Conservation (phyloP, 2,329 filamentous ascomycete genomes). For the Dactylellina cionopaga region DNA sequence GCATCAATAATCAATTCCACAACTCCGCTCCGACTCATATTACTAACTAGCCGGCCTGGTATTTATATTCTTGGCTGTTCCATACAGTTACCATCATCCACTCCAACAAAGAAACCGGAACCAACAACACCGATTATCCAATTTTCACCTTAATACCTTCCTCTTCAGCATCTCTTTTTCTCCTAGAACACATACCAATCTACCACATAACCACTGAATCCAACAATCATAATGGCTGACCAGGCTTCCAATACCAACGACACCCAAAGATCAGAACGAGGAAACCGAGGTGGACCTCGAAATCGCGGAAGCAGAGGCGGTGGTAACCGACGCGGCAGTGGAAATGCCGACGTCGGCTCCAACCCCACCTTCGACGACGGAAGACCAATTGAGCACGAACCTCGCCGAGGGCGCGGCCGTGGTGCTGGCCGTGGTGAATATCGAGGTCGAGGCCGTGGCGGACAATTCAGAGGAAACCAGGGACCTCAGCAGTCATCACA, state of each 20-base stretch:
- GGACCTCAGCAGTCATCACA: slow-evolving; percentile 26
- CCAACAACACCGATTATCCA: neutral
- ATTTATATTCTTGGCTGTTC: neutral
- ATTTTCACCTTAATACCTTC: too few species aligned
- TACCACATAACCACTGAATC: slow-evolving; percentile 27
- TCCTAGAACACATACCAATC: neutral
- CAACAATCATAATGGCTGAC: slow-evolving; percentile 49
- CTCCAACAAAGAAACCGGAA: too few species aligned
- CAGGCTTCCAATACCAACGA: slow-evolving; percentile 24
- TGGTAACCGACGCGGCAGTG: slow-evolving; percentile 57
- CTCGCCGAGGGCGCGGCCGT: slow-evolving; percentile 38
- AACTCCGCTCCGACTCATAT: slow-evolving; percentile 1
- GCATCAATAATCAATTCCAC: slow-evolving; percentile 1
- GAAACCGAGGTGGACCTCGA: slow-evolving; percentile 62
- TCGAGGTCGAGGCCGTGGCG: slow-evolving; percentile 12
- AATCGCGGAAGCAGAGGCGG: slow-evolving; percentile 60
- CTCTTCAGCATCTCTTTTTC: neutral
- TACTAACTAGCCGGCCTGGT: slow-evolving; percentile 1
- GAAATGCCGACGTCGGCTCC: neutral
- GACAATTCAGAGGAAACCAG: slow-evolving; percentile 22
- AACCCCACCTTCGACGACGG: neutral
- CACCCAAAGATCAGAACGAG: slow-evolving; percentile 61
- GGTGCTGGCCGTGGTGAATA: slow-evolving; percentile 28
- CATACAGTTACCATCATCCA: neutral
- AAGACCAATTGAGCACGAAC: slow-evolving; percentile 27